A percentile compares a stretch with the other conserved stretches of the same genome.
Conservation (phyloP, 495 filamentous ascomycete genomes). For the Neurospora sp. region DNA sequence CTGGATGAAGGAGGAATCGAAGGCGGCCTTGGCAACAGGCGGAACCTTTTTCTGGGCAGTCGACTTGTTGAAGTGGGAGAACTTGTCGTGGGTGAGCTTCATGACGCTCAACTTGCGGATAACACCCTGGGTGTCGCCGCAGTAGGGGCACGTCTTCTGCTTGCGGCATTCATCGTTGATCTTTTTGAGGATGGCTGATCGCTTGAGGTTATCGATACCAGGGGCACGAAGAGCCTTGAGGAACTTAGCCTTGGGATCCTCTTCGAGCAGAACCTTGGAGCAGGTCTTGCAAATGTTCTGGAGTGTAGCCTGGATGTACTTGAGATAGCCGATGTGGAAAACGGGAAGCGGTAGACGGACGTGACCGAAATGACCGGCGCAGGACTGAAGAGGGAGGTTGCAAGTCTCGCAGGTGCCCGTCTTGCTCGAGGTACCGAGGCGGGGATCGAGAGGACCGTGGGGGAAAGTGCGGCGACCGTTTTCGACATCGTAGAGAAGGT, state of each 20-base stretch:
- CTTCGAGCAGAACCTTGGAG: conserved; percentile 61
- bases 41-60: conserved; percentile 72
- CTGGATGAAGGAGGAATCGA: conserved; percentile 72
- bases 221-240: conserved; percentile 71
- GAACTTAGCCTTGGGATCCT: conserved; percentile 52
- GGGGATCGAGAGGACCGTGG: conserved; percentile 77
- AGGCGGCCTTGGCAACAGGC: conserved; percentile 66
- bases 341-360: conserved; percentile 79
- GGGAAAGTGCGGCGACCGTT: conserved; percentile 56
- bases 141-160: conserved; percentile 63
- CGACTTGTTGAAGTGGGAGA: conserved; percentile 73
- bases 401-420: conserved; percentile 70
- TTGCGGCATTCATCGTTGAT: conserved; percentile 85
- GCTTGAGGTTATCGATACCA: conserved; percentile 74
- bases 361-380: conserved; percentile 93
- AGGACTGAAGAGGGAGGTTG: conserved; percentile 60
- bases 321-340: conserved; percentile 93
- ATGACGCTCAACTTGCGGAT: conserved; percentile 80
- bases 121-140: conserved; percentile 70
- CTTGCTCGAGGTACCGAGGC: conserved; percentile 79
- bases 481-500: conserved; percentile 79
- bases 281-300: conserved; percentile 92
- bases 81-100: conserved; percentile 92
- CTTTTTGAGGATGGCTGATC: conserved; percentile 68
- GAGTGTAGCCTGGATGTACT: conserved; percentile 75